Evolutionary conservation across 345 rosid genomes (phyloP), one percentile per base, ranked within the genome.

Genomic region (Passiflora organensis): DNA sequence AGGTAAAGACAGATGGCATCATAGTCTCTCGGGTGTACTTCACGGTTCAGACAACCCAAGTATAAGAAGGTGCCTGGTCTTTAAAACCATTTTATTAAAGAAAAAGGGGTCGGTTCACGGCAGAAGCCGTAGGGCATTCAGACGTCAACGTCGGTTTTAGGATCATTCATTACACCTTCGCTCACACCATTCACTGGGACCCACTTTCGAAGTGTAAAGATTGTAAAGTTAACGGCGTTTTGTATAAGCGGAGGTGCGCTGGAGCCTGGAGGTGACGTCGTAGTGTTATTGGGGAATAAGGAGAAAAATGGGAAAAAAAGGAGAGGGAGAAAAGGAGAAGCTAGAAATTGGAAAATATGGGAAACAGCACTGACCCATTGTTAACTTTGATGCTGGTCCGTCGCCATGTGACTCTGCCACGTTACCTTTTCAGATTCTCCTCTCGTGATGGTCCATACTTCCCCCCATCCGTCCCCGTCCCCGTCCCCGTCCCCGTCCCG

Each of bases 91-190:
- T n/a, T n/a, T n/a, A n/a, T n/a, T n/a, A n/a, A n/a, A 32, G 39
- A 12, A 49, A 55, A 17, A 64, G 64, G 51, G 68, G 56, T 78
- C 67, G 57, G 71, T 59, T 71, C 65, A 21, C 48, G 47, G 45
- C 34, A 28, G 8, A 14, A 14, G 43, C n/a, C 34, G 56, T 42
- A 39, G 13, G 65, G 32, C 62, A 65, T 74, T 69, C 75, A 71
- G 78, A 73, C 78, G 81, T 81, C 81, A 60, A 73, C 86, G 53
- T 81, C 80, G 71, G 12, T 48, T 65, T 68, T 39, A 42, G 85
- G 77, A 72, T 73, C 68, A 45, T 57, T 13, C 69, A 44, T 54
- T 69, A 32, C 59, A 14, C 23, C 6, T 10, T n/a, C 64, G 18
- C 41, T 1, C 56, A 6, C 1, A 10, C 5, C 14, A 51, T 3